Percentiles rank a stretch among this genome's conserved stretches.
Evolutionary conservation across 2,329 filamentous ascomycete genomes (phyloP).

Genomic region (Domatiomyces globalis): DNA sequence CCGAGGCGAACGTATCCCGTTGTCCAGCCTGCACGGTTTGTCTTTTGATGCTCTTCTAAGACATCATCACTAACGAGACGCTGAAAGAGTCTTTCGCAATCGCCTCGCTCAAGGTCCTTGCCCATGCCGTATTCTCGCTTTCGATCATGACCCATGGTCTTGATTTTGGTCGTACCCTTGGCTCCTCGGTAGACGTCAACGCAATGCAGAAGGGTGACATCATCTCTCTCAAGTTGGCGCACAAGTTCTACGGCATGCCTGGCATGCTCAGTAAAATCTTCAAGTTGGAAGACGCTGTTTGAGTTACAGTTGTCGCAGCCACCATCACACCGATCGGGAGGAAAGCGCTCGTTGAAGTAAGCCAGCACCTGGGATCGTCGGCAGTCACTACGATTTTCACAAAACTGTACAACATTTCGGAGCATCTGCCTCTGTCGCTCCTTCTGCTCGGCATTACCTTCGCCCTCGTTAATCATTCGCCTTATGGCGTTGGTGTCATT

Average conservation of each 20-base stretch:
- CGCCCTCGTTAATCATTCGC: slow-evolving; percentile 69
- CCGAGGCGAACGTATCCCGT: slow-evolving; percentile 48
- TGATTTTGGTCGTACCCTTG: slow-evolving; percentile 41
- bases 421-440: slow-evolving; percentile 75
- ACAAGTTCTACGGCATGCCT: slow-evolving; percentile 57
- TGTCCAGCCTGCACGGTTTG: slow-evolving; percentile 51
- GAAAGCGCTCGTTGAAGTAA: slow-evolving; percentile 88
- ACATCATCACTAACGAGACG: slow-evolving; percentile 59
- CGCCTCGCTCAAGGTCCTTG: slow-evolving; percentile 54
- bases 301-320: slow-evolving; percentile 84
- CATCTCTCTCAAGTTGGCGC: slow-evolving; percentile 38
- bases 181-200: slow-evolving; percentile 71
- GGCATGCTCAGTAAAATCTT: slow-evolving; percentile 67
- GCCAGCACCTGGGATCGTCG: slow-evolving; percentile 72
- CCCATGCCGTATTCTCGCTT: slow-evolving; percentile 53
- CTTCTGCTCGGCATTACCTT: slow-evolving; percentile 65
- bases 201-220: slow-evolving; percentile 63
- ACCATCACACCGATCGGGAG: slow-evolving; percentile 53
- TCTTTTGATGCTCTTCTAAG: slow-evolving; percentile 54
- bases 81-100: slow-evolving; percentile 74
- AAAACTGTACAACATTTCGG: slow-evolving; percentile 69
- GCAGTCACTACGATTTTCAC: slow-evolving; percentile 78
- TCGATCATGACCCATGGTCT: slow-evolving; percentile 37
- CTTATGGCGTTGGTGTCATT: slow-evolving; percentile 59
- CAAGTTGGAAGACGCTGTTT: slow-evolving; percentile 52